Conservation (phyloP, 805 yeast genomes). For the Sporopachydermia lactativora region DNA sequence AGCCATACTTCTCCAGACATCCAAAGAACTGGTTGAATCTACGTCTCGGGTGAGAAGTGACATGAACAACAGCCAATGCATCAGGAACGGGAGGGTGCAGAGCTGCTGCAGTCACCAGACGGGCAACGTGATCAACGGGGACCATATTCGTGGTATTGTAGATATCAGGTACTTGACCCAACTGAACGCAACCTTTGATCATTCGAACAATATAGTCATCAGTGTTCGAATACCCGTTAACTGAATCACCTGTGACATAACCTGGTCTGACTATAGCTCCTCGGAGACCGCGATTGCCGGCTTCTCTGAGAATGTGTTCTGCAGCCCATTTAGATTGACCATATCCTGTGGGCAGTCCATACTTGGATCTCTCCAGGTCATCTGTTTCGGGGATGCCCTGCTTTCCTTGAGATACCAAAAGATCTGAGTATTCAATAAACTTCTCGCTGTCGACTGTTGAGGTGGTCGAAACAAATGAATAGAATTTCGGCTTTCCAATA, state of each 20-base stretch:
- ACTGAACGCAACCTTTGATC: slow-evolving; percentile 87
- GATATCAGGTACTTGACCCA: slow-evolving; percentile 78
- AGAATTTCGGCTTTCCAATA: slow-evolving; percentile 70
- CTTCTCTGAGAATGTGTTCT: slow-evolving; percentile 74
- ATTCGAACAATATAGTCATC: slow-evolving; percentile 92
- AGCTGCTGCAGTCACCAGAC: slow-evolving; percentile 74
- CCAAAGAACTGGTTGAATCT: slow-evolving; percentile 63
- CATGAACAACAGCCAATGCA: slow-evolving; percentile 68
- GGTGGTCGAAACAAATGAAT: slow-evolving; percentile 90
- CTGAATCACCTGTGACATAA: slow-evolving; percentile 77
- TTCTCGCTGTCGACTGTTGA: slow-evolving; percentile 81
- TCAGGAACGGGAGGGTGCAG: slow-evolving; percentile 47
- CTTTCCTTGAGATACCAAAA: slow-evolving; percentile 45
- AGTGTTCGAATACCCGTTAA: slow-evolving; percentile 82
- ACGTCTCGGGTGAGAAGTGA: slow-evolving; percentile 94
- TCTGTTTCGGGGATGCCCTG: slow-evolving; percentile 74
- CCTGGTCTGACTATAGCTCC: slow-evolving; percentile 95
- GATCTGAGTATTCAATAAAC: slow-evolving; percentile 65
- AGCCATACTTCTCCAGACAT: slow-evolving; percentile 57
- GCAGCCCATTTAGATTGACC: slow-evolving; percentile 99
- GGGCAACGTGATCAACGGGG: slow-evolving; percentile 96
- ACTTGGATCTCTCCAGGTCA: slow-evolving; percentile 65
- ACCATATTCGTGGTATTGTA: slow-evolving; percentile 86
- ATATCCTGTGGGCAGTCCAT: slow-evolving; percentile 81
- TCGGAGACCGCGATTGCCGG: slow-evolving; percentile 75